Base-by-base conservation (phyloP, 2,329 filamentous ascomycete species). In the Epicoccum sorghinum region DNA sequence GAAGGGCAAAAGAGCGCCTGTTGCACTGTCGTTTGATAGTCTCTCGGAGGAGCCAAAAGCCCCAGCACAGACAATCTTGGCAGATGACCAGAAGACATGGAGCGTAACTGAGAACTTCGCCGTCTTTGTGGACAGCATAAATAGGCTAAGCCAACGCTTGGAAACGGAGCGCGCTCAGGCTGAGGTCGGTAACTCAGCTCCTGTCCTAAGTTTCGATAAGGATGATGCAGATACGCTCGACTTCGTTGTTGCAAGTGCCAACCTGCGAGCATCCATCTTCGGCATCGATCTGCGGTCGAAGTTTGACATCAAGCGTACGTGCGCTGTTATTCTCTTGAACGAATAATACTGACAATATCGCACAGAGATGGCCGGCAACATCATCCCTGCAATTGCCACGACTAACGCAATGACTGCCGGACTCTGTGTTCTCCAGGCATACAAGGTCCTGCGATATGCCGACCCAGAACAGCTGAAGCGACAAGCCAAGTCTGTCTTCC, bases 331-430 rank as follows among this genome's bases (percentile, higher is more conserved):
- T 7, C 4, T 6, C 9, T 29, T 29, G 9, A 29, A 9, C 27
- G 2, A 14, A 5, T 23, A 6, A 25, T 30, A 39, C 54, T 60
- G 36, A 66, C 52, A 25, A 22, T 4, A n/a, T 4, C 4, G 3
- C 22, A 44, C 57, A 83, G 90, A 99, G 77, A 99, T 98, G 93
- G 95, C 95, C 4, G 95, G 95, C 48, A 99, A 99, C 72, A 99
- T 99, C 67, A 99, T 99, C 57, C 95, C 95, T 1, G 95, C 95
- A 2, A 99, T 99, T 70, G 95, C 95, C 4, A 99, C 95, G 0
- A 98, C 95, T 0, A 99, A 99, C 73, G 95, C 95, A 13, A 96
- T 98, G 73, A 93, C 95, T 1, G 95, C 95, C 13, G 89, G 91
- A 10, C 83, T 99, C 8, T 98, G 93, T 69, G 92, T 98, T 6